Percentiles rank a stretch among this genome's conserved stretches.
These are phyloP conservation scores for Beauveria australis DNA, from an alignment of 2,329 filamentous ascomycete genomes.

Conservation along the genomic window DNA sequence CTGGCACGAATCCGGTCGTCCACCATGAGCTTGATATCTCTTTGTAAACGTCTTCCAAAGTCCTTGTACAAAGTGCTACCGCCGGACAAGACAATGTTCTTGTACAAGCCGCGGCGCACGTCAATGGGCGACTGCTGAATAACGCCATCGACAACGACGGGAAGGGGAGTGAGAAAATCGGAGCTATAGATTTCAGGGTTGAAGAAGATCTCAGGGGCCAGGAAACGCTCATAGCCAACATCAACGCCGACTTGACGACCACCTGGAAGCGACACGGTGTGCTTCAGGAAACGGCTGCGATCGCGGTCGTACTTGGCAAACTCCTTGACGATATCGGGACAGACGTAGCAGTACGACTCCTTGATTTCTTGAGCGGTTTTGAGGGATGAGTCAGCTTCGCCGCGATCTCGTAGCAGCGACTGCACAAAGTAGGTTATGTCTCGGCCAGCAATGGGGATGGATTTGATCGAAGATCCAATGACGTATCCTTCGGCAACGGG, in stretches of 20 bases:
- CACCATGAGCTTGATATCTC: conserved; percentile 93
- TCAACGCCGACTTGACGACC: conserved; percentile 81
- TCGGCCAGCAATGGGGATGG: conserved; percentile 92
- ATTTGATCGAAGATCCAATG: conserved; percentile 98
- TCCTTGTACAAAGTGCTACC: conserved; percentile 98
- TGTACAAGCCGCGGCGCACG: conserved; percentile 92
- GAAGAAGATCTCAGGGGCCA: conserved; percentile 99
- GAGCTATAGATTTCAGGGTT: conserved; percentile 99
- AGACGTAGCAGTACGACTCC: conserved; percentile 98
- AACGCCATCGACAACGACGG: conserved; percentile 88
- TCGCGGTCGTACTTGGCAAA: conserved; percentile 92
- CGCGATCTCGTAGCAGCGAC: conserved; percentile 87
- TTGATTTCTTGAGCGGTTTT: conserved; percentile 98
- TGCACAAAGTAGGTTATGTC: conserved; percentile 99
- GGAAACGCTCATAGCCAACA: conserved; percentile 94
- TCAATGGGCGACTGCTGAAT: conserved; percentile 98
- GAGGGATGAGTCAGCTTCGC: conserved; percentile 90
- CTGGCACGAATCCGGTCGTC: conserved; percentile 89
- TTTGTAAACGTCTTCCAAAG: conserved; percentile 89
- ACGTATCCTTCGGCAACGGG: conserved; percentile 98
- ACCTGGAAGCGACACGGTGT: conserved; percentile 77
- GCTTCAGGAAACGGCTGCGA: conserved; percentile 81
- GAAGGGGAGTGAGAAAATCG: conserved; percentile 92
- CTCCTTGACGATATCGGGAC: conserved; percentile 97
- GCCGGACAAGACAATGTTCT: conserved; percentile 97